Evolutionary conservation across 352 stramenopile species (phyloP).

Genomic region (Globisporangium splendens): DNA sequence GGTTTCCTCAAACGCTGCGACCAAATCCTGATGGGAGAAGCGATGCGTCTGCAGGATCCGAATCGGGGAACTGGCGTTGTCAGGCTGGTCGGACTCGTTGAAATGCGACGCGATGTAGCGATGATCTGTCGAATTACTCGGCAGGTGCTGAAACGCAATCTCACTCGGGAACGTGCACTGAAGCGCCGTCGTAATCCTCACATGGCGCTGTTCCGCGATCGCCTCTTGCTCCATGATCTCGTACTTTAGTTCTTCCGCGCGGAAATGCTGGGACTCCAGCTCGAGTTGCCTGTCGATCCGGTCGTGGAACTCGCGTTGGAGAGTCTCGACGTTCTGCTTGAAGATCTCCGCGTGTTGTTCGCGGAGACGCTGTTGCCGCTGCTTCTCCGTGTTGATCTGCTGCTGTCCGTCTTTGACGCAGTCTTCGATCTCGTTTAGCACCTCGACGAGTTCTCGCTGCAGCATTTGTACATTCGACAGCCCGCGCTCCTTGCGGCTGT

Average conservation of each 20-base stretch:
- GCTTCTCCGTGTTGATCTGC: slow-evolving; percentile 44
- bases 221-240: slow-evolving; percentile 49
- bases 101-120: slow-evolving; percentile 46
- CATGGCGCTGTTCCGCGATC: slow-evolving; percentile 36
- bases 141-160: slow-evolving; percentile 48
- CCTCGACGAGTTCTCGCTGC: slow-evolving; percentile 56
- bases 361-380: slow-evolving; percentile 34
- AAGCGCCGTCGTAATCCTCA: slow-evolving; percentile 28
- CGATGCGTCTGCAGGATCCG: slow-evolving; percentile 46
- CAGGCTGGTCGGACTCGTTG: background rate
- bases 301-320: slow-evolving; percentile 25
- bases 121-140: slow-evolving; percentile 38
- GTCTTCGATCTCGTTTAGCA: slow-evolving; percentile 54
- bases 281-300: slow-evolving; percentile 22
- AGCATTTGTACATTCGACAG: slow-evolving; percentile 54
- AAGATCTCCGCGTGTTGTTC: slow-evolving; percentile 38
- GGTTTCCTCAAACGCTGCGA: slow-evolving; percentile 21
- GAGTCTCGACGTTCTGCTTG: slow-evolving; percentile 26
- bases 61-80: slow-evolving; percentile 7
- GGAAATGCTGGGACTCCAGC: slow-evolving; percentile 15
- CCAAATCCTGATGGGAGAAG: slow-evolving; percentile 37
- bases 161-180: slow-evolving; percentile 26
- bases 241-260: slow-evolving; percentile 28
- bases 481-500: slow-evolving; percentile 32
- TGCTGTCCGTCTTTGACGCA: slow-evolving; percentile 35